Conservation (phyloP, 2,329 filamentous ascomycete species). For the Xylariales sp. region DNA sequence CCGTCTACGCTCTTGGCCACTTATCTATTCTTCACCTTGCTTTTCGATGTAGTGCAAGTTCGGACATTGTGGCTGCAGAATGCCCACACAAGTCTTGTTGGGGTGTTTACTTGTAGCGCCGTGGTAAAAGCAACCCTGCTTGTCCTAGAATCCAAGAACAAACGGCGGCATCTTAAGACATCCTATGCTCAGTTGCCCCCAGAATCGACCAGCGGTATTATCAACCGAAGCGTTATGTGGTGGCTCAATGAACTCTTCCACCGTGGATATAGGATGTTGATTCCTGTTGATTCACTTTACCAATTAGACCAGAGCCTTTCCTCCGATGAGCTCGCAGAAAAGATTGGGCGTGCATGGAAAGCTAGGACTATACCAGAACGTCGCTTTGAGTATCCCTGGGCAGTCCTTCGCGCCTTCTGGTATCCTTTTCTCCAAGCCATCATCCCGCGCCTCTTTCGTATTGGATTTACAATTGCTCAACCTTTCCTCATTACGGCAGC, state of each 20-base stretch:
- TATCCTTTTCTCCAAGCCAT: neutral
- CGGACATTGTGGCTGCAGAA: conserved; percentile 27
- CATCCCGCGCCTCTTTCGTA: neutral
- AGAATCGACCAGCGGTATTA: neutral
- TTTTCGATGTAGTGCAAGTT: conserved; percentile 37
- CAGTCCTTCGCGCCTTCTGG: neutral
- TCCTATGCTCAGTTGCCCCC: neutral
- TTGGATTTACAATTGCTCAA: conserved; percentile 32
- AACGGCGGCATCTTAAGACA: no score
- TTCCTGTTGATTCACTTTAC: neutral
- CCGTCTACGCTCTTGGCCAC: conserved; percentile 37
- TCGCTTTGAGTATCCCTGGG: neutral
- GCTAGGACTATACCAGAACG: neutral
- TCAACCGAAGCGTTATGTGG: neutral
- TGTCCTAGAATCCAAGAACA: no score
- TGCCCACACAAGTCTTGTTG: no score
- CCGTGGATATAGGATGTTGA: neutral
- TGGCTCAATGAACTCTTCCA: neutral
- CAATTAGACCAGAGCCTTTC: neutral
- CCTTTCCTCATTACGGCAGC: conserved; percentile 33
- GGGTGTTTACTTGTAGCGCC: no score
- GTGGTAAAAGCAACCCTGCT: no score
- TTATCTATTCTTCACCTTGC: conserved; percentile 34
- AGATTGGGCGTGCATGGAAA: neutral
- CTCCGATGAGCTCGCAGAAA: neutral